A percentile compares a stretch with the other conserved stretches of the same genome.
Evolutionary conservation across 106 monocot genomes (phyloP).

Genomic region (Dendrobium huoshanense): DNA sequence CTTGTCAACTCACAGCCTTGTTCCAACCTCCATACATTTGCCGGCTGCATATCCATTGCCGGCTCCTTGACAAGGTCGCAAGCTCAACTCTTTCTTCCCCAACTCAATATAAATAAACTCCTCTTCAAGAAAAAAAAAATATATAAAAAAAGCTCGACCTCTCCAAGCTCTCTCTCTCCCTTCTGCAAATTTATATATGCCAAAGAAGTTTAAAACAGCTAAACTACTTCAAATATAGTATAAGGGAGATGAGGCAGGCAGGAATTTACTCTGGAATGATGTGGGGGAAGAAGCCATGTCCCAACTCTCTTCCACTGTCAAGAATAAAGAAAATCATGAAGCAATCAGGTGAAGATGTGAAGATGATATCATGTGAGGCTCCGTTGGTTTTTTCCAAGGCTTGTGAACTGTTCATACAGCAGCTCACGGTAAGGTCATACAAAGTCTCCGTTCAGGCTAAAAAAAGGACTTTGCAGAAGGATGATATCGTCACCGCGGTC

Average conservation of each 20-base stretch:
- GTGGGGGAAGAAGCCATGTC: constrained; percentile 13
- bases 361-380: constrained; percentile 33
- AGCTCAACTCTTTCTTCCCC: too few species aligned
- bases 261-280: constrained; percentile 26
- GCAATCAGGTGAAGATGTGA: constrained; percentile 22
- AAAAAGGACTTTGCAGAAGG: constrained; percentile 30
- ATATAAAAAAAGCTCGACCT: too few species aligned
- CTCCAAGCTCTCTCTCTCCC: too few species aligned
- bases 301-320: constrained; percentile 30
- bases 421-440: constrained; percentile 21
- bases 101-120: too few species aligned
- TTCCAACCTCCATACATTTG: too few species aligned
- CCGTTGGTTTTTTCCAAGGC: constrained; percentile 31
- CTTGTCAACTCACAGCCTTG: too few species aligned
- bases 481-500: constrained; percentile 21
- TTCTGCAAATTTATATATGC: background rate
- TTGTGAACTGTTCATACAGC: constrained; percentile 30
- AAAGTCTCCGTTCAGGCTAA: constrained; percentile 17
- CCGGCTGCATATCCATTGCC: too few species aligned
- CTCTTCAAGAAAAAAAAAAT: too few species aligned
- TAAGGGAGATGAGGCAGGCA: constrained; percentile 20
- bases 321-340: constrained; percentile 45
- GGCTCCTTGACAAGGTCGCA: too few species aligned
- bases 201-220: background rate
- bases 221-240: background rate